Base-by-base conservation (phyloP, 768 basidiomycete species). In the Lentinus brumalis region DNA sequence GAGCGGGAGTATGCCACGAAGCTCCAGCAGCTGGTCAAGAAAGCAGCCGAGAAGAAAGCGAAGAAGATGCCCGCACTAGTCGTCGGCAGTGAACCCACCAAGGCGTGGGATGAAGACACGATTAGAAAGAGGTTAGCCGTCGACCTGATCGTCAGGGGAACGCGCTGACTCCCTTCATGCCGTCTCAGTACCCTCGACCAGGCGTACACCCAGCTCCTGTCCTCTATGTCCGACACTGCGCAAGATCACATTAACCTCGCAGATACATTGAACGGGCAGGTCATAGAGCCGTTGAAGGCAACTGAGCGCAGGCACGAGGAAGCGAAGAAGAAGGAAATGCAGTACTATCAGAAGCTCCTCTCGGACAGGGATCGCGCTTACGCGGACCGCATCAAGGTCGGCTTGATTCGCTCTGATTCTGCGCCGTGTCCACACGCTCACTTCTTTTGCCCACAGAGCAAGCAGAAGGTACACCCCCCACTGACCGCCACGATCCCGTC, bases 1-100 rank as follows among this genome's bases (percentile, higher is more conserved):
- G 92, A 94, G 72, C 84, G 87, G 53, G 92, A 94, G 70, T 94
- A 92, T 70, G 89, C 91, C 0, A 70, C 74, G 29, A 92, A 89
- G 70, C 77, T 94, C 10, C 86, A 88, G 68, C 72, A 77, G 15
- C 72, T 94, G 35, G 79, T 80, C 8, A 86, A 82, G 72, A 92
- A 86, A 69, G 86, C 86, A 1, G 74, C 77, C 10, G 92, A 94
- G 46, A 90, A 86, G 81, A 90, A 88, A 73, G 75, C 73, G 47
- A 90, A 83, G 73, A 78, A 79, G 57, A 82, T 83, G 59, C 68
- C 77, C 0, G 68, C 74, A 9, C 75, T 88, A 26, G 83, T 89
- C 8, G 72, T 92, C 10, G 92, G 91, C 39, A 80, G 80, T 29
- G 86, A 85, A 49, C 89, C 91, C 8, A 83, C 84, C 16, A 89